Percentiles rank a stretch among this genome's conserved stretches.
Evolutionary conservation across 2,329 filamentous ascomycete species (phyloP).

Genomic region (Plectosphaerella plurivora): DNA sequence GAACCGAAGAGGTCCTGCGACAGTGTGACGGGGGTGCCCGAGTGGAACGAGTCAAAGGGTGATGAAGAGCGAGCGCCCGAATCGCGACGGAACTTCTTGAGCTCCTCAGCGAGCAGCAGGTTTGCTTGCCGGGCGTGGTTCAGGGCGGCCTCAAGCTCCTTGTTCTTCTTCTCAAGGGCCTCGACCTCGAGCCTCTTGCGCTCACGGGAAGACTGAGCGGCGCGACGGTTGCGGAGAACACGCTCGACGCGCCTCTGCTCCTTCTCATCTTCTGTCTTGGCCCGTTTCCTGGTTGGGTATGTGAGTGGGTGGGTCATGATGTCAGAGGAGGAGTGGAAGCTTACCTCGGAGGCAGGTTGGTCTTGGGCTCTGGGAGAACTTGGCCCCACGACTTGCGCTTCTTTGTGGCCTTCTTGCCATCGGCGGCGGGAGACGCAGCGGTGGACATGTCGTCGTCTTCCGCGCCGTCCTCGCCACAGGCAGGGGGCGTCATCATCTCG

Average conservation of each 20-base stretch:
- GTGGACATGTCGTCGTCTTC: constrained; percentile 16
- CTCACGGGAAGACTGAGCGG: constrained; percentile 93
- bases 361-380: constrained; percentile 93
- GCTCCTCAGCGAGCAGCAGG: constrained; percentile 41
- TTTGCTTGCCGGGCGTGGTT: constrained; percentile 53
- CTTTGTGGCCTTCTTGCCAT: constrained; percentile 71
- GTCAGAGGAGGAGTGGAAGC: constrained; percentile 14
- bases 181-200: constrained; percentile 87
- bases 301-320: constrained; percentile 3
- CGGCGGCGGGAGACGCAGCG: constrained; percentile 19
- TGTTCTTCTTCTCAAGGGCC: constrained; percentile 72
- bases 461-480: constrained; percentile 25
- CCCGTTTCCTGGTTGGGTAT: constrained; percentile 68
- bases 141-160: constrained; percentile 62
- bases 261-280: constrained; percentile 98
- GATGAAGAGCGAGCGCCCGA: constrained; percentile 36
- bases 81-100: constrained; percentile 42
- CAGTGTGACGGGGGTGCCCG: constrained; percentile 46
- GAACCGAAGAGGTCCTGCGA: constrained; percentile 55
- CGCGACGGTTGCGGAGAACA: constrained; percentile 91
- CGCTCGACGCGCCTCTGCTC: constrained; percentile 96
- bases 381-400: constrained; percentile 99
- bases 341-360: constrained; percentile 86
- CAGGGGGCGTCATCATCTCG: constrained; percentile 46
- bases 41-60: constrained; percentile 36